These are phyloP conservation scores for Erythrophleum fordii DNA, from an alignment of 306 rosid species.

Conservation along the genomic window DNA sequence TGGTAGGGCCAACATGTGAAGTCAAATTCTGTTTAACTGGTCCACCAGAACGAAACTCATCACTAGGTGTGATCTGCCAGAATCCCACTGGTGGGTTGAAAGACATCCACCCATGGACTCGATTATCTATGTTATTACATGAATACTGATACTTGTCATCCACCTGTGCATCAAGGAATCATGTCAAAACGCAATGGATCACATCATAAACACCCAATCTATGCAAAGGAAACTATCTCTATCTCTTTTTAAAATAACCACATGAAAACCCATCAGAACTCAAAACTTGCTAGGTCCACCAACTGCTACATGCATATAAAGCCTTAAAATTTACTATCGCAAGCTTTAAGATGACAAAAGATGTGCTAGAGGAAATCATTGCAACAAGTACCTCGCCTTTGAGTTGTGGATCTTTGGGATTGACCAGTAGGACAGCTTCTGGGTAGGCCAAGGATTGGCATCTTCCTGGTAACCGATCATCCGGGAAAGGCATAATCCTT, in stretches of 20 bases:
- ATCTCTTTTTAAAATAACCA: conserved; percentile 26
- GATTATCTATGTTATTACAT: conserved; percentile 64
- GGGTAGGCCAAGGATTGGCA: conserved; percentile 64
- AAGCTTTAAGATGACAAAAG: conserved; percentile 31
- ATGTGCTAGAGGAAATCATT: conserved; percentile 21
- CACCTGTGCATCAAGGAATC: conserved; percentile 58
- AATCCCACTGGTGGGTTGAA: conserved; percentile 67
- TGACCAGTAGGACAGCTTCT: conserved; percentile 73
- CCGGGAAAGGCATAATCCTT: conserved; percentile 86
- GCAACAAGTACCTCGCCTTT: conserved; percentile 68
- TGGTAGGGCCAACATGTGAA: conserved; percentile 88
- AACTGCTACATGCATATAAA: neutral
- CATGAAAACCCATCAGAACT: neutral
- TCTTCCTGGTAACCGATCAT: conserved; percentile 72
- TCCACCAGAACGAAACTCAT: conserved; percentile 89
- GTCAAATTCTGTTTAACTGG: conserved; percentile 79
- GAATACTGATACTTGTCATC: conserved; percentile 96
- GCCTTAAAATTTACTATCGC: conserved; percentile 15
- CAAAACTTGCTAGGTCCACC: conserved; percentile 17
- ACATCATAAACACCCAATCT: conserved; percentile 21
- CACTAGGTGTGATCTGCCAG: conserved; percentile 84
- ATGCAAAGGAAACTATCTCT: conserved; percentile 3
- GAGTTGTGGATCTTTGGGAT: conserved; percentile 70
- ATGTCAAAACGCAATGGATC: conserved; percentile 38
- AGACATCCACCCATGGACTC: conserved; percentile 91